Evolutionary conservation across 2,329 filamentous ascomycete species (phyloP).

Genomic region (Zarea fungicola): DNA sequence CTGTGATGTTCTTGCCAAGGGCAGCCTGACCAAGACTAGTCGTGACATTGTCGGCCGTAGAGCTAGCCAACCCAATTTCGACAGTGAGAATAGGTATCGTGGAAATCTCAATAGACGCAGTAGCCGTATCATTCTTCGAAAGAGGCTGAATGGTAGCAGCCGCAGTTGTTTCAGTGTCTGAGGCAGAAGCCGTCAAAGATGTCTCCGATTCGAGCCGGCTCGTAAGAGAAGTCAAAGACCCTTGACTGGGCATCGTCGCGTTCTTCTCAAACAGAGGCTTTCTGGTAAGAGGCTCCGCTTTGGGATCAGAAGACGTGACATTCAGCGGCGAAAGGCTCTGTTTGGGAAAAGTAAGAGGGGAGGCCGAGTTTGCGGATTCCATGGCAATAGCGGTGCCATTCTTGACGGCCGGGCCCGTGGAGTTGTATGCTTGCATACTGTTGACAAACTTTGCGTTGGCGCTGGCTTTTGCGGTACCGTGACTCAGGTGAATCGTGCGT

Average conservation of each 20-base stretch:
- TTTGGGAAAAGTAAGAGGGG: not conserved
- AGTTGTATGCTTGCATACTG: not conserved
- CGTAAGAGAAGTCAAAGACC: too few species aligned
- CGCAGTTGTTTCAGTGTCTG: too few species aligned
- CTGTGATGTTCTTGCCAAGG: not conserved
- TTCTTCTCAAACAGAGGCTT: not conserved
- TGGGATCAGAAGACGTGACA: not conserved
- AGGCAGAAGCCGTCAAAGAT: too few species aligned
- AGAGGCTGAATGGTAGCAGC: too few species aligned
- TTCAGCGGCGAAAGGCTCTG: not conserved
- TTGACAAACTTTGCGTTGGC: conserved; percentile 2
- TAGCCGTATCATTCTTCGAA: too few species aligned
- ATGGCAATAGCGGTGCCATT: not conserved
- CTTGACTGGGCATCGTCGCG: not conserved
- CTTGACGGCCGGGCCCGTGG: not conserved
- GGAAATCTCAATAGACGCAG: too few species aligned
- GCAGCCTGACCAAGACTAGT: too few species aligned
- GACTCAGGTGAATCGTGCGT: not conserved
- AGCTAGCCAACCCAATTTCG: too few species aligned
- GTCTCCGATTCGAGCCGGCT: too few species aligned
- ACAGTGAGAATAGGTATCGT: too few species aligned
- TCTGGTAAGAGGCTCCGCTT: not conserved
- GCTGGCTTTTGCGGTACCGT: not conserved
- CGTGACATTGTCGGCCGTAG: too few species aligned
- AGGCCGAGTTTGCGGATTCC: not conserved